These are phyloP conservation scores for Colletotrichum kahawae DNA, from an alignment of 2,329 filamentous ascomycete species.

Conservation along the genomic window DNA sequence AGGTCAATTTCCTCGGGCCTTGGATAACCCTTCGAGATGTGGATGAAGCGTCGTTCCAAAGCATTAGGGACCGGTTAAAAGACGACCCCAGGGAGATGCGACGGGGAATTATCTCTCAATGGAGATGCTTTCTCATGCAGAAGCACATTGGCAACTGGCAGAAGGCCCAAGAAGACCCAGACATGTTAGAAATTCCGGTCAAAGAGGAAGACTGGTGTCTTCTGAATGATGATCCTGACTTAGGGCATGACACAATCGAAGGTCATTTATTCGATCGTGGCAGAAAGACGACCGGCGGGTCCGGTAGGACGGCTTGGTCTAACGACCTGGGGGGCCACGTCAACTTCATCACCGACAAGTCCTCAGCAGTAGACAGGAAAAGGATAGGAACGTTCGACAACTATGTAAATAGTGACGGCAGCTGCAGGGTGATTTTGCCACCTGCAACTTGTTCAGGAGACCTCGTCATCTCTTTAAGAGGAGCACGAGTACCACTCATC, in stretches of 20 bases:
- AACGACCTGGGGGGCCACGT: fast-evolving
- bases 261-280: neutral
- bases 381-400: neutral
- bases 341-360: neutral
- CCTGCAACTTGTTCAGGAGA: neutral
- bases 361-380: neutral
- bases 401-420: too few relatives aligned
- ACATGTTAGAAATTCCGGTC: fast-evolving
- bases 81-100: neutral
- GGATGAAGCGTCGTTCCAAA: neutral
- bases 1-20: neutral
- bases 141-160: neutral
- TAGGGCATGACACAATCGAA: neutral
- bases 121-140: neutral
- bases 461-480: neutral
- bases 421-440: neutral
- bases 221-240: neutral
- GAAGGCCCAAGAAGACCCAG: neutral
- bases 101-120: neutral
- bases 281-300: neutral
- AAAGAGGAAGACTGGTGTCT: neutral
- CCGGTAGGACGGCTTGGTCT: neutral
- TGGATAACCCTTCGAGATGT: neutral
- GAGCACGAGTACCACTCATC: neutral
- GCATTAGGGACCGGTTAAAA: neutral